Base-by-base conservation (phyloP, 768 basidiomycete genomes). In the Neoboletus subvelutipes region DNA sequence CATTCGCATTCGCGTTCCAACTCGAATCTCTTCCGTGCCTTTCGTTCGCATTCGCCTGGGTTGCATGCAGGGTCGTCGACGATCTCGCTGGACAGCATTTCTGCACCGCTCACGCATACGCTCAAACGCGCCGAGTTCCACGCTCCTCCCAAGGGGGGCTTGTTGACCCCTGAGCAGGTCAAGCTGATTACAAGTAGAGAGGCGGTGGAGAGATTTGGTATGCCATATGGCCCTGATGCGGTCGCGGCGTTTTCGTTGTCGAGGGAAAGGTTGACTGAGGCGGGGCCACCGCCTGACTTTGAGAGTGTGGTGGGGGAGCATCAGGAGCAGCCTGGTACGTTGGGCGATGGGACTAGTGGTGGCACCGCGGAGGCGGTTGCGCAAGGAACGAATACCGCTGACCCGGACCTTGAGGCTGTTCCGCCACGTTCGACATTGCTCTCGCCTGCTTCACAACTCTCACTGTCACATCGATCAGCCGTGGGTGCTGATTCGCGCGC, bases 151-250 rank as follows among this genome's bases (percentile, higher is more conserved):
- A 69, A 70, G 48, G 67, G 73, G 5, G 81, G 82, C 0, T 37
- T 69, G 45, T 18, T 69, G 51, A 82, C 80, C 8, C 69, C 78
- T 0, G 81, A 82, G 41, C 81, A 83, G 61, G 71, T 93, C 56
- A 85, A 80, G 66, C 74, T 90, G 54, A 86, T 93, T 54, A 83
- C 86, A 42, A 85, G 82, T 1, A 72, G 85, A 45, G 87, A 90
- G 63, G 77, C 78, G 4, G 77, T 92, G 56, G 82, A 80, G 37
- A 77, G 80, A 56, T 93, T 91, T 63, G 88, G 87, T 1, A 74
- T 87, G 54, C 91, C 91, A 22, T 92, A 89, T 63, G 90, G 90
- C 0, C 71, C 80, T 12, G 90, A 86, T 64, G 90, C 89, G 4
- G 76, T 87, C 29, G 66, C 66, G 7, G 85, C 85, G 33, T 88